These are phyloP conservation scores for Canariomyces notabilis DNA, from an alignment of 2,329 filamentous ascomycete species.

Conservation along the genomic window DNA sequence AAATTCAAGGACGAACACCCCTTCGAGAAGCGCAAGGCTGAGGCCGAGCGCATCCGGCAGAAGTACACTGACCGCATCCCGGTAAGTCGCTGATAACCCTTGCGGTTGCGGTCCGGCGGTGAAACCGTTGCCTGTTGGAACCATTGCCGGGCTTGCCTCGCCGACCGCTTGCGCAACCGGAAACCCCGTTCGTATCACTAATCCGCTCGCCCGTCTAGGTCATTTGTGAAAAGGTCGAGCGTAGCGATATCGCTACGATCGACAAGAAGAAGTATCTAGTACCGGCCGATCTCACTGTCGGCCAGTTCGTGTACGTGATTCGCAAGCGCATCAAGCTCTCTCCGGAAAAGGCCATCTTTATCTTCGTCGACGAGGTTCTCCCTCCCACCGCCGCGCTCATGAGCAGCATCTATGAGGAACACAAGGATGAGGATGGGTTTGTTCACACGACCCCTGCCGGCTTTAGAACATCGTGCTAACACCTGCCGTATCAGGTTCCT, in stretches of 20 bases:
- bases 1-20: slow-evolving; percentile 99
- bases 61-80: slow-evolving; percentile 99
- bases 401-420: slow-evolving; percentile 99
- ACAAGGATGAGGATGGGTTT: slow-evolving; percentile 78
- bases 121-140: slow-evolving; percentile 2
- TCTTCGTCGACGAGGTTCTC: slow-evolving; percentile 98
- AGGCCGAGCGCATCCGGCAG: slow-evolving; percentile 97
- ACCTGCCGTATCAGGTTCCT: slow-evolving; percentile 62
- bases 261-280: slow-evolving; percentile 99
- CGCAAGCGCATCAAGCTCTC: slow-evolving; percentile 99
- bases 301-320: slow-evolving; percentile 98
- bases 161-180: slow-evolving; percentile 1
- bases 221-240: slow-evolving; percentile 99
- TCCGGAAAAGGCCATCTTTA: slow-evolving; percentile 99
- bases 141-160: too few relatives aligned
- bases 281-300: slow-evolving; percentile 93
- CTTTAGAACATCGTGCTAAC: slow-evolving; percentile 6
- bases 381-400: slow-evolving; percentile 95
- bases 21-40: slow-evolving; percentile 99
- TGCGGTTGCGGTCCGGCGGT: slow-evolving; percentile 10
- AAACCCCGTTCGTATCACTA: slow-evolving; percentile 21
- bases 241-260: slow-evolving; percentile 98
- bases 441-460: slow-evolving; percentile 22
- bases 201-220: slow-evolving; percentile 54
- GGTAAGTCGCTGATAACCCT: slow-evolving; percentile 63